phyloP scores from a whole-genome alignment of 208 protist genomes.

The Leishmania turanica region DNA sequence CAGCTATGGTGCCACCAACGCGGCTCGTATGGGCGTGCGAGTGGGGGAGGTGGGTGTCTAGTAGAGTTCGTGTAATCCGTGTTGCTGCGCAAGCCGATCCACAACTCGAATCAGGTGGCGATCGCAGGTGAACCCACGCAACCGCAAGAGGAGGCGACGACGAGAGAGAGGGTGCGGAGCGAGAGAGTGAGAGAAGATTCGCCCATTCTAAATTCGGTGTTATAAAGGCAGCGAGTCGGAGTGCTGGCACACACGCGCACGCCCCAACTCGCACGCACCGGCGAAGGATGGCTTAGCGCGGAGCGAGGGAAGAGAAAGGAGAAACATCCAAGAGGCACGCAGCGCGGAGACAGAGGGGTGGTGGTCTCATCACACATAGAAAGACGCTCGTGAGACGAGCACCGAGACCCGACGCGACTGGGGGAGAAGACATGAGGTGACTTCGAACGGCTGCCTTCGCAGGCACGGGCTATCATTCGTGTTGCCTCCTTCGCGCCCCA shows the following conservation, averaged over 20 bases:
- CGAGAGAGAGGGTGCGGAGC: background rate
- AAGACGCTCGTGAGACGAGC: background rate
- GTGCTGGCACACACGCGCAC: background rate
- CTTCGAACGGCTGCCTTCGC: background rate
- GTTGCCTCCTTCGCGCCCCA: background rate
- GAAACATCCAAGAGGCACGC: background rate
- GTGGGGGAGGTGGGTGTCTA: background rate
- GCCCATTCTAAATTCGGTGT: background rate
- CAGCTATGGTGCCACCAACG: background rate
- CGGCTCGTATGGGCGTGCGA: background rate
- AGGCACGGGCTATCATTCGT: background rate
- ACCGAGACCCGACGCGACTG: background rate
- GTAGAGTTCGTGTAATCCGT: background rate
- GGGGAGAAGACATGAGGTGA: background rate
- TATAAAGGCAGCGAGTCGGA: background rate
- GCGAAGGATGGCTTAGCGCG: background rate
- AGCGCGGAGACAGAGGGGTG: background rate
- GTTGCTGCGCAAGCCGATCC: background rate
- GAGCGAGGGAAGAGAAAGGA: slow-evolving; percentile 2
- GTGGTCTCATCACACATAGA: background rate
- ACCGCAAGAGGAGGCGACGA: background rate
- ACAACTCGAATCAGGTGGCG: background rate
- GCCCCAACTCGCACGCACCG: background rate
- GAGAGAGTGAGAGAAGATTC: too few relatives aligned
- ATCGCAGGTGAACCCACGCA: background rate